Evolutionary conservation across 108 stramenopile species (phyloP).

Genomic region (Mediolabrus comicus): DNA sequence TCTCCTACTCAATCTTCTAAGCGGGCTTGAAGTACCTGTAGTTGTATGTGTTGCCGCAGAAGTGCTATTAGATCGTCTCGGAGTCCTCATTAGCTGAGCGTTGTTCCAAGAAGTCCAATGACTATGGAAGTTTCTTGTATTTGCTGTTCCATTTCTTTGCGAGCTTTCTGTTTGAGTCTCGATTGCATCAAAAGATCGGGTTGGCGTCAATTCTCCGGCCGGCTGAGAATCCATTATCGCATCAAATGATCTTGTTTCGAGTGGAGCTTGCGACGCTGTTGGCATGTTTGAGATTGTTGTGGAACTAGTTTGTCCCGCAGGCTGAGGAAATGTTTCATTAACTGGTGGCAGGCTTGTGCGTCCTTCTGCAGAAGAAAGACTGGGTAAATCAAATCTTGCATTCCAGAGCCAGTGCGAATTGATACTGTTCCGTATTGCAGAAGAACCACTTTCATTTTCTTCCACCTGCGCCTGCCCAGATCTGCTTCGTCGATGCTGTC

Average conservation of each 20-base stretch:
- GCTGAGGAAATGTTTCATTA: neutral
- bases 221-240: neutral
- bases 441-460: neutral
- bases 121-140: neutral
- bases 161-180: neutral
- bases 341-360: neutral
- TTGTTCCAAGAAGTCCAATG: neutral
- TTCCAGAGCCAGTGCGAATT: neutral
- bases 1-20: neutral
- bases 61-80: neutral
- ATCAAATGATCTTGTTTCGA: neutral
- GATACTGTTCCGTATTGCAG: neutral
- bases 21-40: neutral
- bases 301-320: neutral
- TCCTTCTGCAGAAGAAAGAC: neutral
- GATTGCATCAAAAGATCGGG: neutral
- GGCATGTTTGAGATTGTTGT: neutral
- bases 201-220: neutral
- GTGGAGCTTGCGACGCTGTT: neutral
- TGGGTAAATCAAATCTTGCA: neutral
- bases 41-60: neutral
- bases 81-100: neutral
- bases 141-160: neutral
- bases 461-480: neutral
- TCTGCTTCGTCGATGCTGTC: neutral